phyloP scores from a whole-genome alignment of 2,329 filamentous ascomycete genomes.

The Pseudonectria foliicola region DNA sequence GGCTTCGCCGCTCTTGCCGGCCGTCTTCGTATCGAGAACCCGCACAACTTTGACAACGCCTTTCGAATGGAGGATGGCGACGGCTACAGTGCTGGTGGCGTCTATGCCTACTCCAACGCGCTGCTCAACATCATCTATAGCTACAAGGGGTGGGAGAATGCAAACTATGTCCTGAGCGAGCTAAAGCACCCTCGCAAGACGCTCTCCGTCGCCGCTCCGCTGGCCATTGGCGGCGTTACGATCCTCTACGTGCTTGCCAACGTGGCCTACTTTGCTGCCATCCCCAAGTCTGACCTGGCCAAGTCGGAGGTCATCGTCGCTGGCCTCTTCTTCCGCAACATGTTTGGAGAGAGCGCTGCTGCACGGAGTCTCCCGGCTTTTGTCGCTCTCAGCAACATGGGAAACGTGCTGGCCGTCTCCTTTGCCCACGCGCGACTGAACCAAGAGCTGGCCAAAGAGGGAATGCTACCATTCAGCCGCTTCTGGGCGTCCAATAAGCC shows the following conservation, averaged over 20 bases:
- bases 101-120: constrained; percentile 49
- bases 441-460: constrained; percentile 64
- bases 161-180: constrained; percentile 55
- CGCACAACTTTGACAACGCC: constrained; percentile 50
- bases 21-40: constrained; percentile 38
- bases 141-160: constrained; percentile 59
- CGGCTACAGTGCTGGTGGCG: constrained; percentile 40
- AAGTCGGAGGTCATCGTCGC: constrained; percentile 54
- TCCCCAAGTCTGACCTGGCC: constrained; percentile 50
- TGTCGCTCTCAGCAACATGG: constrained; percentile 53
- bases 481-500: constrained; percentile 66
- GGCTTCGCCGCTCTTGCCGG: constrained; percentile 52
- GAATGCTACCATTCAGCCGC: constrained; percentile 55
- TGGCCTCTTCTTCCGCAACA: constrained; percentile 52
- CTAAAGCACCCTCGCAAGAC: constrained; percentile 48
- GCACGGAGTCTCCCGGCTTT: constrained; percentile 44
- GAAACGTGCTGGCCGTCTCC: constrained; percentile 54
- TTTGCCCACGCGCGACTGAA: constrained; percentile 54
- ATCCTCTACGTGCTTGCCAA: constrained; percentile 58
- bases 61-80: constrained; percentile 39
- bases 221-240: constrained; percentile 52
- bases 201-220: constrained; percentile 46
- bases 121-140: constrained; percentile 53
- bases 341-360: constrained; percentile 51
- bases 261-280: constrained; percentile 58